phyloP scores from a whole-genome alignment of 768 basidiomycete genomes.

The Flagelloscypha sp. region DNA sequence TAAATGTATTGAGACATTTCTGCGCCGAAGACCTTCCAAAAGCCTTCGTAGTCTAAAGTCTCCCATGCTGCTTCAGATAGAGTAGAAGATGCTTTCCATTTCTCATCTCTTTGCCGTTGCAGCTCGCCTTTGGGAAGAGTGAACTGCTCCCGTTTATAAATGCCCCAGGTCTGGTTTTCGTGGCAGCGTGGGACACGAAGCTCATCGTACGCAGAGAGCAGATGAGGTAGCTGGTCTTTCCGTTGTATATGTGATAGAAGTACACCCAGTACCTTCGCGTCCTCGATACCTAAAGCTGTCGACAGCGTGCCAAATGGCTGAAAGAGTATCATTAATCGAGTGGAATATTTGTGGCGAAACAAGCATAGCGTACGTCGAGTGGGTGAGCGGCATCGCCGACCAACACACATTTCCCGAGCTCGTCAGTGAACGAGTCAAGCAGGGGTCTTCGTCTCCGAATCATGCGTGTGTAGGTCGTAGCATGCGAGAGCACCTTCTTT shows the following conservation, averaged over 20 bases:
- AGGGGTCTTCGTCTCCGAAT: conserved; percentile 19
- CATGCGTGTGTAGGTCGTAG: conserved; percentile 22
- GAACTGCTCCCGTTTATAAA: conserved; percentile 36
- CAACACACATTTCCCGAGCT: conserved; percentile 37
- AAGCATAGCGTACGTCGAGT: too few relatives aligned
- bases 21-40: conserved; percentile 43
- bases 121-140: conserved; percentile 34
- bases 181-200: conserved; percentile 44
- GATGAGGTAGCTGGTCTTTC: conserved; percentile 37
- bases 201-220: conserved; percentile 51
- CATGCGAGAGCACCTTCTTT: too few relatives aligned
- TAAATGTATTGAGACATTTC: conserved; percentile 42
- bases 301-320: conserved; percentile 51
- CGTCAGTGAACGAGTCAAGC: conserved; percentile 43
- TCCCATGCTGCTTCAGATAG: conserved; percentile 25
- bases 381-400: conserved; percentile 61
- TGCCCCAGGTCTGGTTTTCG: conserved; percentile 37
- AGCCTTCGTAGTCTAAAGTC: conserved; percentile 37
- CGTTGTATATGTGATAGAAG: conserved; percentile 48
- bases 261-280: conserved; percentile 49
- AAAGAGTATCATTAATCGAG: conserved; percentile 1
- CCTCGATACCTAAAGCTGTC: conserved; percentile 48
- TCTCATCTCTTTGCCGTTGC: conserved; percentile 36
- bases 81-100: conserved; percentile 23
- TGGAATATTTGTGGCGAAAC: conserved; percentile 27